Percentiles rank a stretch among this genome's conserved stretches.
Conservation (phyloP, 1,139 yeast species). For the Debaryomycetaceae sp. region DNA sequence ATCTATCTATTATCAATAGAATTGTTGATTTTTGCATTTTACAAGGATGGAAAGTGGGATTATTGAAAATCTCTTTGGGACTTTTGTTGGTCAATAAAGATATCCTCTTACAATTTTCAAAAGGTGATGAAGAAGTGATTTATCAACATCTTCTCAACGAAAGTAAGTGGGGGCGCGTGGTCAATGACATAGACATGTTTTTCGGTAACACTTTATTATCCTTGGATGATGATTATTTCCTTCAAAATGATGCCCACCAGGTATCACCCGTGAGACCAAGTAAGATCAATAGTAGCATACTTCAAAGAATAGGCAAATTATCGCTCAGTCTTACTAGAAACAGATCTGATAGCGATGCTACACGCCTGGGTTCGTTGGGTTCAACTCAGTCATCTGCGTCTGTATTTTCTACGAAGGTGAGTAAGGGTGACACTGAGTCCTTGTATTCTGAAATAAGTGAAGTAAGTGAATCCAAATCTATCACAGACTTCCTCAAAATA, state of each 20-base stretch:
- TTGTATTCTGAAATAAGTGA: conserved; percentile 28
- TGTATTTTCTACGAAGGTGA: conserved; percentile 13
- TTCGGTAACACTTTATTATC: conserved; percentile 38
- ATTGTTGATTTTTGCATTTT: conserved; percentile 53
- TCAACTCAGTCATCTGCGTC: conserved; percentile 20
- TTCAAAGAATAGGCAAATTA: conserved; percentile 2
- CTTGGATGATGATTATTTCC: conserved; percentile 35
- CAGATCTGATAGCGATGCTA: conserved; percentile 5
- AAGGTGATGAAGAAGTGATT: conserved; percentile 56
- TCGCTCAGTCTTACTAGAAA: conserved; percentile 5
- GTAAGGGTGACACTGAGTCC: conserved; percentile 24
- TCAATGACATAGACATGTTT: conserved; percentile 45
- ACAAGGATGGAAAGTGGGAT: conserved; percentile 64
- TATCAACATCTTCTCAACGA: conserved; percentile 61
- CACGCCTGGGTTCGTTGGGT: conserved; percentile 12
- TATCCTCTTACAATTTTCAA: conserved; percentile 45
- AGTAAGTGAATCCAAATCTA: conserved; percentile 14
- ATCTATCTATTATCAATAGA: conserved; percentile 47
- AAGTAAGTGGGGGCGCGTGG: conserved; percentile 48
- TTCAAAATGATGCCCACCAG: conserved; percentile 3
- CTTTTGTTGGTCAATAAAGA: conserved; percentile 50
- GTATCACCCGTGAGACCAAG: conserved; percentile 2
- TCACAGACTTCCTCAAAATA: conserved; percentile 24
- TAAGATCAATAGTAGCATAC: conserved; percentile 1
- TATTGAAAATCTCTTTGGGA: conserved; percentile 59